These are phyloP conservation scores for Fusarium sp. DNA, from an alignment of 2,329 filamentous ascomycete genomes.

Conservation along the genomic window DNA sequence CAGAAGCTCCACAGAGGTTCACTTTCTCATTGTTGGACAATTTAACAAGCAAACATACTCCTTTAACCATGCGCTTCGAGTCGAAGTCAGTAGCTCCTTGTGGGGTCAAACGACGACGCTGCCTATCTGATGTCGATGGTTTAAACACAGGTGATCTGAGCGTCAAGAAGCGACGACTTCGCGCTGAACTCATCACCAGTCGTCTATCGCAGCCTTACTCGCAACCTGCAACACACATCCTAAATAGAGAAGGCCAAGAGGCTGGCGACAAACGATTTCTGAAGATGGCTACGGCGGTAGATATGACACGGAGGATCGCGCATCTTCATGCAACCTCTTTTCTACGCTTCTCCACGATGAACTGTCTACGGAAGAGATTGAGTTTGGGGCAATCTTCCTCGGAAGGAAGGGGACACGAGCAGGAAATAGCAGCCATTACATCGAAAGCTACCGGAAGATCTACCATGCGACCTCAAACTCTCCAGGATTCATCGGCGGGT, in stretches of 20 bases:
- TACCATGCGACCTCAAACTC: conserved; percentile 42
- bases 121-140: conserved; percentile 70
- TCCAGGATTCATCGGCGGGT: conserved; percentile 41
- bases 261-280: conserved; percentile 63
- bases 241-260: conserved; percentile 68
- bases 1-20: conserved; percentile 18
- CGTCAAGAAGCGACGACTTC: conserved; percentile 76
- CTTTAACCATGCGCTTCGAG: conserved; percentile 27
- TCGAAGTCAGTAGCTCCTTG: not conserved
- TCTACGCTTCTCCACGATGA: conserved; percentile 75
- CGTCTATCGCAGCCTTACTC: conserved; percentile 78
- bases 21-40: conserved; percentile 31
- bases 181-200: conserved; percentile 75
- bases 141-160: conserved; percentile 63
- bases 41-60: conserved; percentile 10
- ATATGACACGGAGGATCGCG: conserved; percentile 55
- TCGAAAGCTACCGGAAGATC: conserved; percentile 39
- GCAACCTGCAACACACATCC: conserved; percentile 76
- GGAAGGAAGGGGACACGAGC: conserved; percentile 50
- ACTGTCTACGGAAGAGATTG: conserved; percentile 66
- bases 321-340: conserved; percentile 66
- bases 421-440: conserved; percentile 40
- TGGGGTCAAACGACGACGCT: conserved; percentile 64
- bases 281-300: conserved; percentile 61
- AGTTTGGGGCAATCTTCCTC: conserved; percentile 49